Percentiles rank a stretch among this genome's conserved stretches.
These are phyloP conservation scores for Pseudocercospora fijiensis DNA, from an alignment of 2,329 filamentous ascomycete genomes.

Conservation along the genomic window DNA sequence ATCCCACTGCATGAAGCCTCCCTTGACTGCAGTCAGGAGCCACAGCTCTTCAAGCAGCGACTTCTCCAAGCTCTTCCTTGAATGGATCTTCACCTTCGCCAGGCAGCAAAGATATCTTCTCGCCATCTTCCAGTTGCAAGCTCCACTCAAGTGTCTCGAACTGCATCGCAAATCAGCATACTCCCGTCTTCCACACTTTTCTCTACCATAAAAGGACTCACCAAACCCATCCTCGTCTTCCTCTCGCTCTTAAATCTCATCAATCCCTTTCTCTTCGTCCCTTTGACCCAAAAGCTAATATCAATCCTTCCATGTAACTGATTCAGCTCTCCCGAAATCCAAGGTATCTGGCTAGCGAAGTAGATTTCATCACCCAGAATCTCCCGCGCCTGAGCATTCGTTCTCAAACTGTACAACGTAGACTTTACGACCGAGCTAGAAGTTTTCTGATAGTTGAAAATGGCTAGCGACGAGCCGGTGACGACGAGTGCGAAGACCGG, in stretches of 20 bases:
- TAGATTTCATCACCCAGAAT: slow-evolving; percentile 71
- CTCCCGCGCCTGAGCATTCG: slow-evolving; percentile 69
- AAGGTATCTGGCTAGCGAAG: slow-evolving; percentile 50
- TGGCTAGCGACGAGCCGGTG: slow-evolving; percentile 70
- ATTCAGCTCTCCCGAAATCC: slow-evolving; percentile 70
- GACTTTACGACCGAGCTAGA: slow-evolving; percentile 79
- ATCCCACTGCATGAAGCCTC: background rate
- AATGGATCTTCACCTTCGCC: slow-evolving; percentile 65
- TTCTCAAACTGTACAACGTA: slow-evolving; percentile 88
- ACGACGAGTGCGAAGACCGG: slow-evolving; percentile 78
- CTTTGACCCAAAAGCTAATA: slow-evolving; percentile 82
- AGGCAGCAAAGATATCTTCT: slow-evolving; percentile 73
- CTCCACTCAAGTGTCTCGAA: slow-evolving; percentile 94
- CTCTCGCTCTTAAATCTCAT: slow-evolving; percentile 81
- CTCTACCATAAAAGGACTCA: slow-evolving; percentile 40
- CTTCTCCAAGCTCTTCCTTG: slow-evolving; percentile 22
- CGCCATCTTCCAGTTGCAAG: slow-evolving; percentile 65
- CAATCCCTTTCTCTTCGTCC: slow-evolving; percentile 65
- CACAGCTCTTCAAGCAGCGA: background rate
- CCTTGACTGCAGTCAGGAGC: background rate
- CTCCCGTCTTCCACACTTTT: background rate
- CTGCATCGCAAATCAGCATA: slow-evolving; percentile 39
- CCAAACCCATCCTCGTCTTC: slow-evolving; percentile 60
- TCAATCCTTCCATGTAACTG: slow-evolving; percentile 89
- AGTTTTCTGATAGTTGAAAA: slow-evolving; percentile 99